These are phyloP conservation scores for Neurospora africana DNA, from an alignment of 495 filamentous ascomycete genomes.

Conservation along the genomic window DNA sequence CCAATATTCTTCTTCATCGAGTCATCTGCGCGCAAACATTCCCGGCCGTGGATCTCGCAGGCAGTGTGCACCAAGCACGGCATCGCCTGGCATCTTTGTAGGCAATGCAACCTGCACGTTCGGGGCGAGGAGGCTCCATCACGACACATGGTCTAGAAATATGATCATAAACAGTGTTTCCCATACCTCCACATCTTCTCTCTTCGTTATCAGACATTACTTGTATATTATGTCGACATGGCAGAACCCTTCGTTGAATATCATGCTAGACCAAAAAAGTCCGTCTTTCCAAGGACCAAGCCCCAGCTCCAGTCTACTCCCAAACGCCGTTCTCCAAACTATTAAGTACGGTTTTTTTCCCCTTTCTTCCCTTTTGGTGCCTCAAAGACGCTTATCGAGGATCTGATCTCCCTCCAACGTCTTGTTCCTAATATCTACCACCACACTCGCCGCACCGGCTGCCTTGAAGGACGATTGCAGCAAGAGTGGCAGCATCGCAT, in stretches of 20 bases:
- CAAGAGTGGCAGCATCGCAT: slow-evolving; percentile 14
- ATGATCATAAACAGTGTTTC: not conserved
- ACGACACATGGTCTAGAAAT: not conserved
- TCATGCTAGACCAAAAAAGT: not conserved
- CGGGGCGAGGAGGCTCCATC: not conserved
- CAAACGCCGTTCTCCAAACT: not conserved
- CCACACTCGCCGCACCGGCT: not conserved
- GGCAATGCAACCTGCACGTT: not conserved
- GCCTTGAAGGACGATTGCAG: slow-evolving; percentile 10
- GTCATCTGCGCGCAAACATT: not conserved
- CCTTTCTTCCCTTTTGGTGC: not conserved
- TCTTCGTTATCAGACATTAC: not conserved
- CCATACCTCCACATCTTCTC: not conserved
- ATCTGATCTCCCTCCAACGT: slow-evolving; percentile 12
- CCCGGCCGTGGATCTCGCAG: not conserved
- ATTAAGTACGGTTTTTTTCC: not conserved
- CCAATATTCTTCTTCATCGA: not conserved
- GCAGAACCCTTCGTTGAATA: not conserved
- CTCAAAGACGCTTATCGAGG: slow-evolving; percentile 2
- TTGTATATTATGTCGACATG: not conserved
- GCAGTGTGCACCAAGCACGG: not conserved
- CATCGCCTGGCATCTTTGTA: not conserved
- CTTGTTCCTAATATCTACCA: slow-evolving; percentile 12
- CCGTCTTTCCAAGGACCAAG: not conserved
- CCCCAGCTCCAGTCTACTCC: not conserved